A percentile compares a stretch with the other conserved stretches of the same genome.
These are phyloP conservation scores for Lichtheimia ornata DNA, from an alignment of 371 early-diverging fungal species.

Conservation along the genomic window DNA sequence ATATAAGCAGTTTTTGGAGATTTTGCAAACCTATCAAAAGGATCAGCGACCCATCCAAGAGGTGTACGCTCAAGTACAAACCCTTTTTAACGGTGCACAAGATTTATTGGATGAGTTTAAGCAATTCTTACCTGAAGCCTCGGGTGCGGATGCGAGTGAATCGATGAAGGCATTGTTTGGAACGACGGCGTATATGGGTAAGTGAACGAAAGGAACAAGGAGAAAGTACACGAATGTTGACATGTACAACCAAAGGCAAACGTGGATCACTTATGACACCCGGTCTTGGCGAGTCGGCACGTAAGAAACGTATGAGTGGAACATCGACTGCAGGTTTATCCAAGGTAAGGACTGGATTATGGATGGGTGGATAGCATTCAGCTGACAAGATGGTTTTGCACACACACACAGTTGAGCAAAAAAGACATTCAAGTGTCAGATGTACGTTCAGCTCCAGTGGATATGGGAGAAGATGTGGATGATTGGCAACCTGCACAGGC, in stretches of 20 bases:
- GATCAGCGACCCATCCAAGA: slow-evolving; percentile 90
- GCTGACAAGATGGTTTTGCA: not conserved
- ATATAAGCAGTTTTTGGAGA: slow-evolving; percentile 92
- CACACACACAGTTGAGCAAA: not conserved
- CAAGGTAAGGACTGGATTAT: slow-evolving; percentile 8
- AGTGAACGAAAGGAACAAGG: not conserved
- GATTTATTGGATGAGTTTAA: slow-evolving; percentile 94
- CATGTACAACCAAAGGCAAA: slow-evolving; percentile 3
- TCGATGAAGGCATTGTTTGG: slow-evolving; percentile 19
- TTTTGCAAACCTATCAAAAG: slow-evolving; percentile 89
- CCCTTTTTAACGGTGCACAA: slow-evolving; percentile 75
- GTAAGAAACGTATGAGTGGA: slow-evolving; percentile 11
- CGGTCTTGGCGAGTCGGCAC: slow-evolving; percentile 2
- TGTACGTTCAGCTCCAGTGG: slow-evolving; percentile 16
- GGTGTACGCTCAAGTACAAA: slow-evolving; percentile 82
- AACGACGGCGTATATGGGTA: not conserved
- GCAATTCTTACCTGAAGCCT: slow-evolving; percentile 84
- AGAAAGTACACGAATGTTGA: not conserved
- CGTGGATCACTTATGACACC: slow-evolving; percentile 15
- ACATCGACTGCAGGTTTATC: slow-evolving; percentile 5
- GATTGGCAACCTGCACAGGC: slow-evolving; percentile 14
- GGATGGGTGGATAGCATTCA: not conserved
- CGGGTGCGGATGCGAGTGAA: slow-evolving; percentile 17
- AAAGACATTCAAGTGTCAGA: slow-evolving; percentile 18
- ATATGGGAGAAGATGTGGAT: slow-evolving; percentile 12